Evolutionary conservation across 2,329 filamentous ascomycete genomes (phyloP), one percentile per base, ranked within the genome.

Genomic region (Nemania sp.): DNA sequence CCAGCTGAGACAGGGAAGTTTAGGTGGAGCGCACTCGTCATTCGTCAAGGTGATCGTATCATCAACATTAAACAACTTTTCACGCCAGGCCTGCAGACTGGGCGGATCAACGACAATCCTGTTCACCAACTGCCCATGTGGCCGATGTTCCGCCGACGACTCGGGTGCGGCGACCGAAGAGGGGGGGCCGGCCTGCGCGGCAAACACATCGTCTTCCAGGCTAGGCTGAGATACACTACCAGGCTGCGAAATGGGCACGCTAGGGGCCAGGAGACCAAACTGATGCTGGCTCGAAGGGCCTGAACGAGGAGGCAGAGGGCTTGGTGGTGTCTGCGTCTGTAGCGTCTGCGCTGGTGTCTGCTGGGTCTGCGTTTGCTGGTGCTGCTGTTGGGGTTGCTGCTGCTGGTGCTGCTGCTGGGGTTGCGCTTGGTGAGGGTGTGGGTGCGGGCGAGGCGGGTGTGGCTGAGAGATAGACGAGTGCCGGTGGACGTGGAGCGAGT

Each of bases 31-130:
- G 52, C 49, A 90, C 85, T 92, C 80, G 58, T 91, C 86, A 68
- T 91, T 83, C 24, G 81, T 90, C 62, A 93, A 72, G 11, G 86
- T 80, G 54, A 92, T 87, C 40, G 80, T 81, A 39, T 88, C 84
- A 62, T 90, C 83, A n/a, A 91, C 85, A 65, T 89, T 79, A 69
- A 92, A 93, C 40, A 92, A 73, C 65, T 78, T 86, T 62, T 88
- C 77, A 46, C 89, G 78, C 89, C 89, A 93, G 57, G 77, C 75
- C 11, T 82, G 76, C 43, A 92, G 75, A 61, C 88, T 77, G 2
- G 88, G 87, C 33, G 88, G 88, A 63, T 89, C 75, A 7, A 83
- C 70, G 9, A 90, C 77, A 60, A 87, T 74, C 65, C 77, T 85
- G 22, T 72, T 77, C 43, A 78, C 75, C 53, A 81, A 72, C 63